A percentile compares a stretch with the other conserved stretches of the same genome.
These are phyloP conservation scores for Schoenoplectus tabernaemontani DNA, from an alignment of 202 grass and related monocot species.

Conservation along the genomic window DNA sequence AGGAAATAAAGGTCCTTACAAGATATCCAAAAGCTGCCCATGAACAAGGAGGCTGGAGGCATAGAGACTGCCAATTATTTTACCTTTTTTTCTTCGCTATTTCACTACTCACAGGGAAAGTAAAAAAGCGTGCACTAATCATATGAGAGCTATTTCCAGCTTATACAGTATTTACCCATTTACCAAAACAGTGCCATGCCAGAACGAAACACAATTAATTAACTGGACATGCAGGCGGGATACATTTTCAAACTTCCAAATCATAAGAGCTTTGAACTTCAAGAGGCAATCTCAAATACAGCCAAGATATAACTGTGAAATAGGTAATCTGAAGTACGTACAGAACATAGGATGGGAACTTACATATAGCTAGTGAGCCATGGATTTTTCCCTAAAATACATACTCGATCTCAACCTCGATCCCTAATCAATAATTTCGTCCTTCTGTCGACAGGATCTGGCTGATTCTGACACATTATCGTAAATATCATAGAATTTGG, in stretches of 20 bases:
- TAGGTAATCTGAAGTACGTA: not conserved
- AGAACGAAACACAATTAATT: too few relatives aligned
- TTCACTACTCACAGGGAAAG: not conserved
- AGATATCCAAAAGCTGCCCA: conserved; percentile 13
- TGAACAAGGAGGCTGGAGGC: conserved; percentile 14
- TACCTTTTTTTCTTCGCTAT: not conserved
- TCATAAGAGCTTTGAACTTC: too few relatives aligned
- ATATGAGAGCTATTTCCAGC: not conserved
- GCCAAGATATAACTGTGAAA: not conserved
- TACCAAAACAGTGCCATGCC: too few relatives aligned
- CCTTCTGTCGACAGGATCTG: conserved; percentile 10
- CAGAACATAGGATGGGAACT: conserved; percentile 3
- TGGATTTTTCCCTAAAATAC: not conserved
- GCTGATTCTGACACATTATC: conserved; percentile 21
- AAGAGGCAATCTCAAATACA: conserved; percentile 11
- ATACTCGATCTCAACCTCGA: conserved; percentile 19
- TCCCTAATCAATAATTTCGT: conserved; percentile 22
- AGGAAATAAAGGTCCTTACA: conserved; percentile 5
- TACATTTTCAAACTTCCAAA: too few relatives aligned
- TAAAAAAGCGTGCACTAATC: not conserved
- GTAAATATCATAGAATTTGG: conserved; percentile 3
- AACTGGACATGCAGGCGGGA: too few relatives aligned
- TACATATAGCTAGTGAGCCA: conserved; percentile 14
- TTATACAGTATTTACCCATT: not conserved
- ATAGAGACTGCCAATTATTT: not conserved